Conservation (phyloP, 768 basidiomycete species). For the Lactarius indigo region DNA sequence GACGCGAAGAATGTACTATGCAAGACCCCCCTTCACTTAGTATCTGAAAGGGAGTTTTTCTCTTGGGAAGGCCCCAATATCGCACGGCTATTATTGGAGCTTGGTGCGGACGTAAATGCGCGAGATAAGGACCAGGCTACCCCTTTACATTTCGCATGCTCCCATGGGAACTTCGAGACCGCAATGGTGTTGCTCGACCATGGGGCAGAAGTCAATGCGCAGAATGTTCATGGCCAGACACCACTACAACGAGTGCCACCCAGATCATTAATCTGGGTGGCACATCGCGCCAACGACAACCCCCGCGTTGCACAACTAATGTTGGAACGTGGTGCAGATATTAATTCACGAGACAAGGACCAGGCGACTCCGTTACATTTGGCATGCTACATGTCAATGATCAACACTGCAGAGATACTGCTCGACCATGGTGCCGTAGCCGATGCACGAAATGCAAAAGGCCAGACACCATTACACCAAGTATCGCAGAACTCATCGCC, state of each 20-base stretch:
- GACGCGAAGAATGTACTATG: background rate
- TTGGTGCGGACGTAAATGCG: background rate
- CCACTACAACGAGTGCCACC: background rate
- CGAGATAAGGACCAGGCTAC: background rate
- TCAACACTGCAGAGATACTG: background rate
- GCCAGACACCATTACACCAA: background rate
- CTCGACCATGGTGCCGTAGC: background rate
- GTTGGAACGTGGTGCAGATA: no score
- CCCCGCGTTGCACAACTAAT: no score
- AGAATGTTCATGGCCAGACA: background rate
- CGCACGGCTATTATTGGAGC: background rate
- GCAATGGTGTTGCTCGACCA: background rate
- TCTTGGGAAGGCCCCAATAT: background rate
- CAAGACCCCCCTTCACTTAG: background rate
- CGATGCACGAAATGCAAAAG: background rate
- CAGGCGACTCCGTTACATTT: background rate
- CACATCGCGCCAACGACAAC: no score
- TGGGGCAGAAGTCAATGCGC: background rate
- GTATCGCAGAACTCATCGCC: no score
- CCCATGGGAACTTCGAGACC: background rate
- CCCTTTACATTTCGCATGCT: background rate
- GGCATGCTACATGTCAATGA: background rate
- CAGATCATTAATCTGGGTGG: no score
- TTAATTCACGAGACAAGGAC: no score
- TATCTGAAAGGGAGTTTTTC: accelerated